A percentile compares a stretch with the other conserved stretches of the same genome.
Conservation (phyloP, 108 stramenopile genomes). For the Stephanodiscus triporus region DNA sequence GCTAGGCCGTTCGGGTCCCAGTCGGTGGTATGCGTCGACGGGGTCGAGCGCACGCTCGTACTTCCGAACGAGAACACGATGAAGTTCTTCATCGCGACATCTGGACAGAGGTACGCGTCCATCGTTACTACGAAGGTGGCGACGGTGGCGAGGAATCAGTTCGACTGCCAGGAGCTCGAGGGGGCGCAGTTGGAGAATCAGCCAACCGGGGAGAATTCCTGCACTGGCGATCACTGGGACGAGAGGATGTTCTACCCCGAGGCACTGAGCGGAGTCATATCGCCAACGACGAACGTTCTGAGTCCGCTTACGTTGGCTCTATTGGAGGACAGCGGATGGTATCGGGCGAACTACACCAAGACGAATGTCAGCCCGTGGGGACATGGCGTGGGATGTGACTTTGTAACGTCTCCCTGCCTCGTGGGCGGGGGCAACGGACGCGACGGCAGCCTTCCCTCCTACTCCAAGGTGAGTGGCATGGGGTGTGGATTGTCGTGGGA, state of each 20-base stretch:
- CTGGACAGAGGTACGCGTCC: constrained; percentile 76
- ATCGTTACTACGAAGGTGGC: constrained; percentile 83
- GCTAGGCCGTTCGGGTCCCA: constrained; percentile 62
- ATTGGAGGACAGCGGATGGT: constrained; percentile 88
- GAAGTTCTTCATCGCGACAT: constrained; percentile 62
- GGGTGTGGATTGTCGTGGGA: neutral
- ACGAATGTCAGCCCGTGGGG: constrained; percentile 49
- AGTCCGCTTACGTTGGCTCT: constrained; percentile 76
- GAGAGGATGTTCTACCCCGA: constrained; percentile 81
- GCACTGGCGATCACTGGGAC: constrained; percentile 89
- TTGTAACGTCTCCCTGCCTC: constrained; percentile 69
- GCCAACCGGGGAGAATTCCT: constrained; percentile 74
- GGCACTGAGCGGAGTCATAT: constrained; percentile 68
- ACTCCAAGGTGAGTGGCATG: constrained; percentile 23
- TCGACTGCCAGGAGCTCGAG: constrained; percentile 71
- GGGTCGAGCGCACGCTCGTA: constrained; percentile 57
- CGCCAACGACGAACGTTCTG: constrained; percentile 75
- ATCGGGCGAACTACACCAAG: constrained; percentile 67
- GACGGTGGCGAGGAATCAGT: constrained; percentile 82
- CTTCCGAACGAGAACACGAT: constrained; percentile 77
- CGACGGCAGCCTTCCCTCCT: constrained; percentile 55
- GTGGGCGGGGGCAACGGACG: constrained; percentile 50
- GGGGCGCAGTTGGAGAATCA: constrained; percentile 83
- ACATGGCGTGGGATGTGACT: constrained; percentile 81
- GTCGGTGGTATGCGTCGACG: constrained; percentile 83